phyloP scores from a whole-genome alignment of 1,139 yeast species.

The Tardiomyces blankii region DNA sequence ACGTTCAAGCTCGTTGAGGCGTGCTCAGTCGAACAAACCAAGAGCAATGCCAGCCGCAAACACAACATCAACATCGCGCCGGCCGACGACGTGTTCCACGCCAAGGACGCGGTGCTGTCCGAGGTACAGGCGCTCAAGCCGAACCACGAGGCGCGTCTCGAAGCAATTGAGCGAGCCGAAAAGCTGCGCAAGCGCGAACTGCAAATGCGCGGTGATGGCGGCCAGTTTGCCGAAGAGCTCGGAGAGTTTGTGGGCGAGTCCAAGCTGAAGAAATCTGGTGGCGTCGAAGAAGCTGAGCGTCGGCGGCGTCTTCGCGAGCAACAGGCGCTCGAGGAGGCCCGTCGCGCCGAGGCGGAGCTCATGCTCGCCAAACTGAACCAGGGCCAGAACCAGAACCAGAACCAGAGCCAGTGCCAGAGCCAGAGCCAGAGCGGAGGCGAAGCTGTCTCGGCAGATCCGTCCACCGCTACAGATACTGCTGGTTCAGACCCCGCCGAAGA shows the following conservation, averaged over 20 bases:
- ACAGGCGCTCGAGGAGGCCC: conserved; percentile 23
- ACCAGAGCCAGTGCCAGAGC: no score
- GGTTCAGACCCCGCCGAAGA: no score
- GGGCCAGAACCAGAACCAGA: no score
- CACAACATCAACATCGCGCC: conserved; percentile 8
- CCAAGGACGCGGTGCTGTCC: conserved; percentile 67
- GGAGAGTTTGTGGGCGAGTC: conserved; percentile 74
- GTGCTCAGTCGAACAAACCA: conserved; percentile 66
- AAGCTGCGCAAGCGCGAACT: conserved; percentile 64
- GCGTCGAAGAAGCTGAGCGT: conserved; percentile 76
- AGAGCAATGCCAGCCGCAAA: conserved; percentile 5
- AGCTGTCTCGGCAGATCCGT: no score
- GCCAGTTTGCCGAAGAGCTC: conserved; percentile 77
- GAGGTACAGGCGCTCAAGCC: conserved; percentile 77
- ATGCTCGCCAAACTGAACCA: conserved; percentile 4
- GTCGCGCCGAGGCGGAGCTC: conserved; percentile 18
- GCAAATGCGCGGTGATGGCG: conserved; percentile 38
- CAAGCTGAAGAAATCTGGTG: conserved; percentile 72
- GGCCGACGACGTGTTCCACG: conserved; percentile 27
- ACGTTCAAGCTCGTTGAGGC: conserved; percentile 73
- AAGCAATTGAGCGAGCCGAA: conserved; percentile 84
- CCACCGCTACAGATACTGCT: no score
- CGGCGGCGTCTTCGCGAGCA: conserved; percentile 52
- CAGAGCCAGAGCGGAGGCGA: conserved; percentile 10
- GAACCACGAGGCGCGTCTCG: conserved; percentile 72